Conservation (phyloP, 2,329 filamentous ascomycete genomes). For the Claviceps cyperi region DNA sequence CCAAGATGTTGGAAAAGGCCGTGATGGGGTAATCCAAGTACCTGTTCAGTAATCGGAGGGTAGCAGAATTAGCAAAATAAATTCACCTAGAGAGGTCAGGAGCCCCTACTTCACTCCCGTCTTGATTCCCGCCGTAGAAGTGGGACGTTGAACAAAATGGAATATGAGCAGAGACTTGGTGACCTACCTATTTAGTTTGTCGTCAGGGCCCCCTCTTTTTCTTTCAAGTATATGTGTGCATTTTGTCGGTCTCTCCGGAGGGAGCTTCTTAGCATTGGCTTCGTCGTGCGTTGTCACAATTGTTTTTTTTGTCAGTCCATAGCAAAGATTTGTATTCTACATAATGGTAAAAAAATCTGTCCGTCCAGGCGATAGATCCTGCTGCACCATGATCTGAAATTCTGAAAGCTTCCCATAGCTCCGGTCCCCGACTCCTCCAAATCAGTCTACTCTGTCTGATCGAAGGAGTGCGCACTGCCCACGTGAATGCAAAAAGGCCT, state of each 20-base stretch:
- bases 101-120: too few species aligned
- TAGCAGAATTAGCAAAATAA: too few species aligned
- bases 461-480: not conserved
- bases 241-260: not conserved
- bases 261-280: not conserved
- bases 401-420: not conserved
- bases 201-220: not conserved
- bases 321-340: not conserved
- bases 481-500: conserved; percentile 2
- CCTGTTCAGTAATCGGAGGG: too few species aligned
- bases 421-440: not conserved
- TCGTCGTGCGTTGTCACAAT: not conserved
- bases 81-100: too few species aligned
- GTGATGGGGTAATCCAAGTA: conserved; percentile 23
- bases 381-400: not conserved
- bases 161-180: not conserved
- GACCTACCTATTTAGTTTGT: not conserved
- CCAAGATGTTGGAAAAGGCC: conserved; percentile 54
- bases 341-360: not conserved
- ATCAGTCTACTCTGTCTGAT: not conserved
- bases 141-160: not conserved
- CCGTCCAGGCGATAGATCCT: too few species aligned
- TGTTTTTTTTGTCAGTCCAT: not conserved
- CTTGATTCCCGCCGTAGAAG: not conserved
- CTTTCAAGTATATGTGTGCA: not conserved